Conservation (phyloP, 2,329 filamentous ascomycete species). For the Aspergillus sp. region DNA sequence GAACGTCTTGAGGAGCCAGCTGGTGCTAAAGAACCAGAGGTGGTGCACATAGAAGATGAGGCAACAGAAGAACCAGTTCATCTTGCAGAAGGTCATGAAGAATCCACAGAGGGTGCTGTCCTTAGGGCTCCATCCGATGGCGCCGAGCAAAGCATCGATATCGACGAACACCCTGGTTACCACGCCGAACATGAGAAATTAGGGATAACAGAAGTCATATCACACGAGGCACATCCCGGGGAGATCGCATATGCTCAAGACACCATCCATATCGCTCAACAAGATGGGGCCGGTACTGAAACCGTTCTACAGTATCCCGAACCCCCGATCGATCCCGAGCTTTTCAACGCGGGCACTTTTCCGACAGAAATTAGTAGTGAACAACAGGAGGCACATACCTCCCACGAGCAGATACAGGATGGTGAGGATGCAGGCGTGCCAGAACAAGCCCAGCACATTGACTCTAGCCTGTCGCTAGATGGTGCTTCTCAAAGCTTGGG, state of each 20-base stretch:
- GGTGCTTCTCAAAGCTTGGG: constrained; percentile 12
- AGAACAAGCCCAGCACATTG: neutral
- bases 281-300: constrained; percentile 8
- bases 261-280: constrained; percentile 13
- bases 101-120: neutral
- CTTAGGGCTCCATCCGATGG: neutral
- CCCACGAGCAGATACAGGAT: neutral
- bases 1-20: neutral
- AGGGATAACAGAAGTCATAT: neutral
- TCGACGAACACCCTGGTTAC: neutral
- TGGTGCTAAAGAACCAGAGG: neutral
- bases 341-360: constrained; percentile 1
- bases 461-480: constrained; percentile 18
- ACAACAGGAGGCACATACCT: neutral
- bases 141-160: neutral
- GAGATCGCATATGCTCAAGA: constrained; percentile 20
- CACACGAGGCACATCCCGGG: constrained; percentile 19
- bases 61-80: neutral
- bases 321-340: constrained; percentile 16
- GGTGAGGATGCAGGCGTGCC: neutral
- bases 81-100: neutral
- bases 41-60: neutral
- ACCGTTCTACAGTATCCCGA: neutral
- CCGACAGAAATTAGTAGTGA: neutral
- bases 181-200: constrained; percentile 8